A percentile compares a stretch with the other conserved stretches of the same genome.
Conservation (phyloP, 176 grass and related monocot species). For the Olyra latifolia region DNA sequence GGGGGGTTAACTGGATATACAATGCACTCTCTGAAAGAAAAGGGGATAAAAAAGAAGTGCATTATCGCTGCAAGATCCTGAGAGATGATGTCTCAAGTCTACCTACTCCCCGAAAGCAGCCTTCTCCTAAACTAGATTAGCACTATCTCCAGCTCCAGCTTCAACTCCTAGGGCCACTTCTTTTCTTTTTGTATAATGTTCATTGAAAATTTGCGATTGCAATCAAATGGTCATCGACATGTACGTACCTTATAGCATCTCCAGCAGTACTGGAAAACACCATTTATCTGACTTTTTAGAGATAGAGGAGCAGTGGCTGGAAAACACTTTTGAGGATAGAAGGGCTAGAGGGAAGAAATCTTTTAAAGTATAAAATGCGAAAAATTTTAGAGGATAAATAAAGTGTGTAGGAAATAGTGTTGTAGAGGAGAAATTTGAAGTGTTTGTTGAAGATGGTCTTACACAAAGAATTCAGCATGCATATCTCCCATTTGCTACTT, state of each 20-base stretch:
- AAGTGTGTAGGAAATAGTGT: too few relatives aligned
- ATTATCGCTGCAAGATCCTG: constrained; percentile 25
- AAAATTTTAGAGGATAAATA: too few relatives aligned
- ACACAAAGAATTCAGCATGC: background rate
- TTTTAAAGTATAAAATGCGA: too few relatives aligned
- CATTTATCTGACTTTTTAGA: too few relatives aligned
- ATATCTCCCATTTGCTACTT: background rate
- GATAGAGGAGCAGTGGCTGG: too few relatives aligned
- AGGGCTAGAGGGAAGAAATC: too few relatives aligned
- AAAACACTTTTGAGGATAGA: too few relatives aligned
- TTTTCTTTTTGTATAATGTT: background rate
- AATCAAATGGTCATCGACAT: background rate
- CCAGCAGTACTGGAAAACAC: too few relatives aligned
- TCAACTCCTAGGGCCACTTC: constrained; percentile 24
- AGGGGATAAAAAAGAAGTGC: background rate
- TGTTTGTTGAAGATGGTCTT: too few relatives aligned
- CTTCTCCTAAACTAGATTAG: constrained; percentile 38
- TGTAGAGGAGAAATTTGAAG: too few relatives aligned
- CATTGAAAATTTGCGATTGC: background rate
- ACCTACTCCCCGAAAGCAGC: constrained; percentile 56
- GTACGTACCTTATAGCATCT: too few relatives aligned
- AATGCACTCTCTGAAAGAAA: constrained; percentile 11
- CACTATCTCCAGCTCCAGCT: background rate
- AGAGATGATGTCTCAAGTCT: constrained; percentile 35
- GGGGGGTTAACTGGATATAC: constrained; percentile 29